Base-by-base conservation (phyloP, 139 green algal species). In the Astrephomene gubernaculifera region DNA sequence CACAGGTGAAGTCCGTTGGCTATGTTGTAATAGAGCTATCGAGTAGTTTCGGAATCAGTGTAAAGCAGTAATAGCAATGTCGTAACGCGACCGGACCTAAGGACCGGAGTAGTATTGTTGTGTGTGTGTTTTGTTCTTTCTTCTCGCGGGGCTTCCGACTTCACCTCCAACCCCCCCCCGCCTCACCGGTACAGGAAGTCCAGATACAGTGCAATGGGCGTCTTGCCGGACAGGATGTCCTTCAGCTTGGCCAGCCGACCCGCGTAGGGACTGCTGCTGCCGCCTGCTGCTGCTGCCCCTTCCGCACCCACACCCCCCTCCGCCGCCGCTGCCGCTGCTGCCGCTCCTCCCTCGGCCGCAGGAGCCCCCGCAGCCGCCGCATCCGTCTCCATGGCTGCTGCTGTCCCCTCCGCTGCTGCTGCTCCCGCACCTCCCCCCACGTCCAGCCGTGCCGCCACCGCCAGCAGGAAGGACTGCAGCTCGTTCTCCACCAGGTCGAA, bases 401-500 rank as follows among this genome's bases (percentile, higher is more conserved):
- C 87, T 36, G 73, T 22, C 0, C 49, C 67, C 39, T 70, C 70
- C 9, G 76, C 41, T 33, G 79, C 24, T 6, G 41, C 90, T 2
- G 29, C 71, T 4, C 49, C 73, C 8, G 71, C 74, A 4, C 71
- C 43, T 25, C 60, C 79, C 22, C 81, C 76, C 9, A 72, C 78
- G 12, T 73, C 76, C 76, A 83, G 76, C 9, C 76, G n/a, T 4
- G 41, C 76, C 39, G 27, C 17, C 24, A 98, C 95, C 64, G 91
- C 89, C 21, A 91, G 74, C 53, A 98, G 87, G 86, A 99, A 99
- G 22, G 92, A 93, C 87, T 98, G 96, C 88, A 97, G 91, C 87
- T 99, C 96, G 52, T 96, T 97, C 87, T 99, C 97, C 68, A 98
- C 96, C 33, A 99, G 92, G 92, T 99, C 95, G 74, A 99, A 99